A percentile compares a stretch with the other conserved stretches of the same genome.
These are phyloP conservation scores for Euphrasia arctica DNA, from an alignment of 305 asterid genomes.

Conservation along the genomic window DNA sequence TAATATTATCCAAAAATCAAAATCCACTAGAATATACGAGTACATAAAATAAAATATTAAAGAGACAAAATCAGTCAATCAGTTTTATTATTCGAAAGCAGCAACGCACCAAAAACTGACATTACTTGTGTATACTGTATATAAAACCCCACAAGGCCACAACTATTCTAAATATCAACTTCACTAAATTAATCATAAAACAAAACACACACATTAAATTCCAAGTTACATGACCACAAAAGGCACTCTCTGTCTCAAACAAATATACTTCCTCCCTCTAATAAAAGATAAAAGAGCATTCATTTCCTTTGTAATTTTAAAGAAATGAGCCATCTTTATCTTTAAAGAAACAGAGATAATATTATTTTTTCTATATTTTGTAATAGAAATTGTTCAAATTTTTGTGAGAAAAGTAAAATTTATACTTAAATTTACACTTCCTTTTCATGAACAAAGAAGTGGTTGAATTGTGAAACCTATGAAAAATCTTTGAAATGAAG, in stretches of 20 bases:
- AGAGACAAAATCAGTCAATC: slow-evolving; percentile 4
- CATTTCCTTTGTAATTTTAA: too few relatives aligned
- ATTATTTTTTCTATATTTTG: too few relatives aligned
- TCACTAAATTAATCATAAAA: neutral
- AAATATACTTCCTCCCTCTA: too few relatives aligned
- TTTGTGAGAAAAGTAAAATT: too few relatives aligned
- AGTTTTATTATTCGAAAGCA: slow-evolving; percentile 13
- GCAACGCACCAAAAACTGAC: slow-evolving; percentile 20
- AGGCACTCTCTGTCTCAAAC: neutral
- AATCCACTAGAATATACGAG: neutral
- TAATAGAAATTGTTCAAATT: too few relatives aligned
- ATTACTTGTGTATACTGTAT: neutral
- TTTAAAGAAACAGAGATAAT: too few relatives aligned
- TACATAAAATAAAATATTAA: slow-evolving; percentile 1
- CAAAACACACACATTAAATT: neutral
- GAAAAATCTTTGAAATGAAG: too few relatives aligned
- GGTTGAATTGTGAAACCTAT: too few relatives aligned
- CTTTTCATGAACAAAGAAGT: too few relatives aligned
- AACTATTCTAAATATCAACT: slow-evolving; percentile 26
- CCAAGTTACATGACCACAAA: slow-evolving; percentile 30
- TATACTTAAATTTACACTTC: too few relatives aligned
- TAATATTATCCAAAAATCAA: neutral
- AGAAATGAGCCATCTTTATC: too few relatives aligned
- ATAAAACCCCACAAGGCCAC: slow-evolving; percentile 23
- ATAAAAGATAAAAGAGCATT: too few relatives aligned